Percentiles rank a stretch among this genome's conserved stretches.
These are phyloP conservation scores for Pichia thaimueangensis DNA, from an alignment of 805 yeast species.

Conservation along the genomic window DNA sequence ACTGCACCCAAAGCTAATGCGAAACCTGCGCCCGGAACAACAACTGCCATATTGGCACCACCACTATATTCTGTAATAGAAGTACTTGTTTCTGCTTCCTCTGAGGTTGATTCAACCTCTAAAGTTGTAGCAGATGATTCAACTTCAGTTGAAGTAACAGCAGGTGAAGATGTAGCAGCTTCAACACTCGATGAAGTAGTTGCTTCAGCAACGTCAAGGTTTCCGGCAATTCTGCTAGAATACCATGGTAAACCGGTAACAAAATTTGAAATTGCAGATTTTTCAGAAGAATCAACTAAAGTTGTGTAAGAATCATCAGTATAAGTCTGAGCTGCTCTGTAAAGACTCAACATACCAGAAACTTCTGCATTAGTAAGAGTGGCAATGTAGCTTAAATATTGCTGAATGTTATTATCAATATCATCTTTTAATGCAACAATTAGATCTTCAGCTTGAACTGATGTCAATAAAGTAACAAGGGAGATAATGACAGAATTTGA, in stretches of 20 bases:
- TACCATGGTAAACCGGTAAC: conserved; percentile 33
- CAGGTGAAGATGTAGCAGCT: conserved; percentile 10
- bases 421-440: conserved; percentile 35
- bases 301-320: conserved; percentile 42
- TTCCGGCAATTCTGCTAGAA: conserved; percentile 24
- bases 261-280: conserved; percentile 20
- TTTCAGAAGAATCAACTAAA: conserved; percentile 23
- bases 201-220: conserved; percentile 15
- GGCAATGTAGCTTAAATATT: conserved; percentile 30
- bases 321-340: conserved; percentile 31
- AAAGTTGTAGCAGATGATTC: neutral
- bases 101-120: neutral
- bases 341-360: conserved; percentile 30
- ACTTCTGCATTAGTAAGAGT: conserved; percentile 26
- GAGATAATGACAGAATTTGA: conserved; percentile 14
- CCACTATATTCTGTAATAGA: conserved; percentile 11
- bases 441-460: conserved; percentile 22
- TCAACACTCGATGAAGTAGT: conserved; percentile 11
- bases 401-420: conserved; percentile 26
- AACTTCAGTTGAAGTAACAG: conserved; percentile 3
- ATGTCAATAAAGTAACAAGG: conserved; percentile 18
- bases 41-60: conserved; percentile 12
- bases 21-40: conserved; percentile 16
- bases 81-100: conserved; percentile 7
- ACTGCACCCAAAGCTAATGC: conserved; percentile 19